A percentile compares a stretch with the other conserved stretches of the same genome.
These are phyloP conservation scores for Gomphus sp. DNA, from an alignment of 1,284 basidiomycete genomes.

Conservation along the genomic window DNA sequence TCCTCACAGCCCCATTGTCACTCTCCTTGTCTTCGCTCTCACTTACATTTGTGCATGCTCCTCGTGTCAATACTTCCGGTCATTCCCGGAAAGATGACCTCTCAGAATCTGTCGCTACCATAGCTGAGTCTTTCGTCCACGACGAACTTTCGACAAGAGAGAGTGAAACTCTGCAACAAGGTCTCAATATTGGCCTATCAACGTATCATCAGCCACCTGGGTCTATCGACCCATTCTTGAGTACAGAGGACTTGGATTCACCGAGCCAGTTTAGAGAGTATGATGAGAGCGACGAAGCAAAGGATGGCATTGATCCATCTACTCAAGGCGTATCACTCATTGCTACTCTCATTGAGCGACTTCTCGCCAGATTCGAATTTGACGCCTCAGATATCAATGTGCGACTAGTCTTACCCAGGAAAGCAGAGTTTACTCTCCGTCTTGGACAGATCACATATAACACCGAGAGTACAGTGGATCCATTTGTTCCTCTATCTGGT, in stretches of 20 bases:
- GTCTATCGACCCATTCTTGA: constrained; percentile 46
- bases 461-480: constrained; percentile 25
- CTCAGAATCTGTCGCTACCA: constrained; percentile 67
- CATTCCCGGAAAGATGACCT: constrained; percentile 25
- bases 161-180: constrained; percentile 63
- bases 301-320: not conserved
- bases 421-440: constrained; percentile 50
- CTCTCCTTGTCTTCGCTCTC: constrained; percentile 55
- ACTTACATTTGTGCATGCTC: constrained; percentile 47
- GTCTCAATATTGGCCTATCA: constrained; percentile 41
- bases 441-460: constrained; percentile 52
- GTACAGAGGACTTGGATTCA: constrained; percentile 23
- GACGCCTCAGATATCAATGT: constrained; percentile 62
- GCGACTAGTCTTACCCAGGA: constrained; percentile 52
- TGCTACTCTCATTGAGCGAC: constrained; percentile 73
- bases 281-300: constrained; percentile 36
- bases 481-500: constrained; percentile 10
- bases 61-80: constrained; percentile 18
- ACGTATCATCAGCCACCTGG: constrained; percentile 48
- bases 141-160: constrained; percentile 69
- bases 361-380: constrained; percentile 77
- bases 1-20: constrained; percentile 60
- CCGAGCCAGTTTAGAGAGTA: constrained; percentile 17
- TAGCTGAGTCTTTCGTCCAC: constrained; percentile 79
- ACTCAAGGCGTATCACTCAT: constrained; percentile 62